Evolutionary conservation across 306 rosid genomes (phyloP).

Genomic region (Myrica gale): DNA sequence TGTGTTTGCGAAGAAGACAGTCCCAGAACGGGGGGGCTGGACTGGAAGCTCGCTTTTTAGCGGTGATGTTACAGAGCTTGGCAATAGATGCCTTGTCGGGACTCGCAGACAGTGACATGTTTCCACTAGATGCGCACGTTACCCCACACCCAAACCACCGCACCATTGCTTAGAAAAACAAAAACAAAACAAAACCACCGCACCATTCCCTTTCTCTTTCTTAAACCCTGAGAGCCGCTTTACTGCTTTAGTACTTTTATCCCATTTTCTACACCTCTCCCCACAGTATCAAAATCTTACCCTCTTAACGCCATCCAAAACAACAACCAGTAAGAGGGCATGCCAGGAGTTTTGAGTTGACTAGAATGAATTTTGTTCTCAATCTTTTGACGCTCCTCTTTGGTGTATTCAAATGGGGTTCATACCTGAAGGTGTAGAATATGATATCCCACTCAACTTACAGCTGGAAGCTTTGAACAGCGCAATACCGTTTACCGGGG

Average conservation of each 20-base stretch:
- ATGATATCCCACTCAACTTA: constrained; percentile 21
- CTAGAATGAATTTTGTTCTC: not conserved
- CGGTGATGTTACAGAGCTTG: constrained; percentile 39
- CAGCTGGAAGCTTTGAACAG: constrained; percentile 54
- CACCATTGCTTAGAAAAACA: too few species aligned
- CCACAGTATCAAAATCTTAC: not conserved
- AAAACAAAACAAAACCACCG: too few species aligned
- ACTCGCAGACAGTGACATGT: constrained; percentile 36
- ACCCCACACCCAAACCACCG: constrained; percentile 26
- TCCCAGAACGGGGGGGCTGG: not conserved
- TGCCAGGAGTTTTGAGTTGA: not conserved
- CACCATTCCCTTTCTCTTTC: not conserved
- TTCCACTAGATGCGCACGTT: constrained; percentile 54
- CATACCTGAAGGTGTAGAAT: not conserved
- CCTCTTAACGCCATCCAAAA: too few species aligned
- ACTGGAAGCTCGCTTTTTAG: constrained; percentile 23
- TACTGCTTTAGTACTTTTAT: not conserved
- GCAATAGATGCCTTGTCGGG: constrained; percentile 41
- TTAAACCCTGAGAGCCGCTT: not conserved
- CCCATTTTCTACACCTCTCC: not conserved
- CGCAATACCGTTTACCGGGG: constrained; percentile 37
- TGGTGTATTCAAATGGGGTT: not conserved
- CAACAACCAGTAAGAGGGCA: not conserved
- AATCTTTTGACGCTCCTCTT: not conserved
- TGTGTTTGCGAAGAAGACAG: not conserved